Percentiles rank a stretch among this genome's conserved stretches.
Conservation (phyloP, 1,139 yeast species). For the Diutina neorugosa region DNA sequence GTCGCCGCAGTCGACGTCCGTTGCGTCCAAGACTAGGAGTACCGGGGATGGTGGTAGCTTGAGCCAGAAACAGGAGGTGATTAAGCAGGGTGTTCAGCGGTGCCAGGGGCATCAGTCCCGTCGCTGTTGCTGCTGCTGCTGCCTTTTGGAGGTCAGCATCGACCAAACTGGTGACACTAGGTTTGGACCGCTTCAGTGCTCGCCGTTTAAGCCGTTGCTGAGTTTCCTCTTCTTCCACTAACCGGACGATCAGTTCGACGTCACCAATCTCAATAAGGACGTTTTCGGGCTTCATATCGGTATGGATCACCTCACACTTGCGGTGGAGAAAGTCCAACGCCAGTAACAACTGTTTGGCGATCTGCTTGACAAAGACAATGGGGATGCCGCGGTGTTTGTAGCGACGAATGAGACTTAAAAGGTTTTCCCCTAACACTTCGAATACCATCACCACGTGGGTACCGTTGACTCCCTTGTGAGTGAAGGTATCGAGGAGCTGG, state of each 20-base stretch:
- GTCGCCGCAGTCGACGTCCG: conserved; percentile 54
- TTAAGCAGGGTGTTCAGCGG: not conserved
- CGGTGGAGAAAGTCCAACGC: conserved; percentile 31
- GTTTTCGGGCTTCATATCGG: conserved; percentile 34
- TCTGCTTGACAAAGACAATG: conserved; percentile 22
- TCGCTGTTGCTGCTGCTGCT: too few relatives aligned
- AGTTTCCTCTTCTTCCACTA: conserved; percentile 20
- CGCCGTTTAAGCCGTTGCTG: conserved; percentile 6
- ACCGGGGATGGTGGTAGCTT: conserved; percentile 7
- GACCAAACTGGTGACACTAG: not conserved
- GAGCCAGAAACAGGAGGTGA: not conserved
- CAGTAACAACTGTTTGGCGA: conserved; percentile 24
- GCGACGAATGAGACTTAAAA: conserved; percentile 25
- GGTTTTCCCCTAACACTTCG: conserved; percentile 31
- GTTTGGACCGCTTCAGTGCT: not conserved
- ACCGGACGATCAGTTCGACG: conserved; percentile 21
- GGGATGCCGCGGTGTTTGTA: conserved; percentile 31
- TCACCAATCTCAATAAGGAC: conserved; percentile 29
- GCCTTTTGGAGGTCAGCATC: not conserved
- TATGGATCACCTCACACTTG: conserved; percentile 29
- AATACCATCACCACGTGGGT: conserved; percentile 33
- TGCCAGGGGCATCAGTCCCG: not conserved
- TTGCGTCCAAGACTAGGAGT: conserved; percentile 32
- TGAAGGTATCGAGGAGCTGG: conserved; percentile 27
- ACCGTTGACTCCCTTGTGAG: conserved; percentile 30